phyloP scores from a whole-genome alignment of 139 green algal species.

The Coelastrella sp. region DNA sequence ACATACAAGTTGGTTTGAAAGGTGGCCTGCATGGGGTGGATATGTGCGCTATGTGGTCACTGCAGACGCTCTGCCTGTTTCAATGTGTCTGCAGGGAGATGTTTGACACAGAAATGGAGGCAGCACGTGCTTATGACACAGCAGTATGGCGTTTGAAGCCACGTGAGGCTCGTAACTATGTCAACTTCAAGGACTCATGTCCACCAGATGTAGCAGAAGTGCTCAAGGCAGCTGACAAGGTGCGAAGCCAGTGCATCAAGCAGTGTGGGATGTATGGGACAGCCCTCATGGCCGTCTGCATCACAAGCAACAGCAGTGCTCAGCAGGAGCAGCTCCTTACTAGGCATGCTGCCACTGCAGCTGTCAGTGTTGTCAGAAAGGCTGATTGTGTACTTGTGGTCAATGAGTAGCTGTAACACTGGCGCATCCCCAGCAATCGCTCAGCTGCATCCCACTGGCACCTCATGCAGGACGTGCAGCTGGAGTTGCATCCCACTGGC shows the following conservation, averaged over 20 bases:
- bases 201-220: conserved; percentile 49
- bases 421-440: no score
- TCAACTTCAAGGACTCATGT: conserved; percentile 79
- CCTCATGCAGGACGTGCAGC: neutral
- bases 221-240: conserved; percentile 39
- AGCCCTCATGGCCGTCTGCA: neutral
- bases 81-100: conserved; percentile 19
- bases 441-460: neutral
- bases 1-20: neutral
- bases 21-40: neutral
- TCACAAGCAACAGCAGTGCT: neutral
- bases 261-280: neutral
- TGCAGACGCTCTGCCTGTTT: neutral
- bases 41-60: neutral
- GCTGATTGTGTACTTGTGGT: neutral
- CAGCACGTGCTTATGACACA: conserved; percentile 78
- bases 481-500: conserved; percentile 41
- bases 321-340: no score
- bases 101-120: conserved; percentile 78
- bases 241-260: neutral
- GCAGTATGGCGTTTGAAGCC: conserved; percentile 82
- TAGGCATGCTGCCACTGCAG: neutral
- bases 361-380: neutral
- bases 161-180: conserved; percentile 70
- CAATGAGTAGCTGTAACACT: no score